phyloP scores from a whole-genome alignment of 768 basidiomycete species.

The Scleroderma bovista region DNA sequence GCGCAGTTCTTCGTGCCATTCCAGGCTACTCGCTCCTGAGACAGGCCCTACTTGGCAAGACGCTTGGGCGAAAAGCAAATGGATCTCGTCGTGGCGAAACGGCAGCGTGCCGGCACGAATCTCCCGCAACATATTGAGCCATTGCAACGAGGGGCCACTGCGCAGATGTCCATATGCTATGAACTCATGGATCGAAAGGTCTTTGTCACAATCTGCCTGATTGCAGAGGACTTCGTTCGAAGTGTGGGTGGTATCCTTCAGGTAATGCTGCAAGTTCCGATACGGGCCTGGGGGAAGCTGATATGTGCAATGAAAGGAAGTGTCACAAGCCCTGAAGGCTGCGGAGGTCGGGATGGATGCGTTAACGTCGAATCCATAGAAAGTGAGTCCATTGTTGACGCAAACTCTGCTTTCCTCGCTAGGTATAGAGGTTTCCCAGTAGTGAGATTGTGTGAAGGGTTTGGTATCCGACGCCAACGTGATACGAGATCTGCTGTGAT shows the following conservation, averaged over 20 bases:
- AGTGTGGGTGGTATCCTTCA: slow-evolving; percentile 30
- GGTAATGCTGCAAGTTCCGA: slow-evolving; percentile 29
- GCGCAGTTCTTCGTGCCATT: slow-evolving; percentile 35
- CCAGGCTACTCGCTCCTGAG: slow-evolving; percentile 10
- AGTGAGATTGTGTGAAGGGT: slow-evolving; percentile 30
- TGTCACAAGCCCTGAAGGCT: slow-evolving; percentile 7
- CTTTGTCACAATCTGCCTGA: slow-evolving; percentile 34
- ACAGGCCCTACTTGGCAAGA: slow-evolving; percentile 34
- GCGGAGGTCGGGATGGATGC: slow-evolving; percentile 7
- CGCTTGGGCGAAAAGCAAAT: slow-evolving; percentile 36
- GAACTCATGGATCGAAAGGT: slow-evolving; percentile 37
- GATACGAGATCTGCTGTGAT: slow-evolving; percentile 21
- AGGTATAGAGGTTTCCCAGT: slow-evolving; percentile 15
- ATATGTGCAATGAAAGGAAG: slow-evolving; percentile 24
- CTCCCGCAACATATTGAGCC: slow-evolving; percentile 42
- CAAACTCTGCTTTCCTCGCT: slow-evolving; percentile 11
- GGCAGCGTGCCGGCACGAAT: slow-evolving; percentile 30
- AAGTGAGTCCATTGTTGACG: slow-evolving; percentile 28
- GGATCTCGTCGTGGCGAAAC: slow-evolving; percentile 33
- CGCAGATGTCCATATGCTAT: slow-evolving; percentile 38
- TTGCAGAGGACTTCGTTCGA: slow-evolving; percentile 39
- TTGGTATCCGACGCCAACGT: slow-evolving; percentile 33
- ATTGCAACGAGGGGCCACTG: slow-evolving; percentile 37
- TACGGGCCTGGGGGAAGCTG: slow-evolving; percentile 31
- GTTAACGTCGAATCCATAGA: slow-evolving; percentile 22